These are phyloP conservation scores for Pezicula carpinea DNA, from an alignment of 2,329 filamentous ascomycete genomes.

Conservation along the genomic window DNA sequence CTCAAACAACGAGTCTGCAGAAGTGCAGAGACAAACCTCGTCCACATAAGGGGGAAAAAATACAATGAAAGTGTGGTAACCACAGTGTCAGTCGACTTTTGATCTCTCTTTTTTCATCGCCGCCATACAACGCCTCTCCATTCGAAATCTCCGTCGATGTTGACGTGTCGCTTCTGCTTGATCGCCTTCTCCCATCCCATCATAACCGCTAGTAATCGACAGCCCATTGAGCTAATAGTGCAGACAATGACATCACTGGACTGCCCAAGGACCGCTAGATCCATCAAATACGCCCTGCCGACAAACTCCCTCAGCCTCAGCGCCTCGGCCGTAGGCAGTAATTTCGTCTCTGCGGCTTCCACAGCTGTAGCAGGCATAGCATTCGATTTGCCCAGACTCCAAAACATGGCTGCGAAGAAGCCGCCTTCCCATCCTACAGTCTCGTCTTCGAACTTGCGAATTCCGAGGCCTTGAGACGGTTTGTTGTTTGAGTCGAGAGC, in stretches of 20 bases:
- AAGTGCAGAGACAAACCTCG: too few relatives aligned
- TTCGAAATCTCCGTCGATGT: conserved; percentile 68
- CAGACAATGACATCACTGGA: conserved; percentile 70
- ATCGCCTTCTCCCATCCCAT: conserved; percentile 76
- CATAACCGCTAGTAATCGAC: conserved; percentile 76
- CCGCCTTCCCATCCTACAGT: conserved; percentile 84
- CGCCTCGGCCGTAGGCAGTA: conserved; percentile 39
- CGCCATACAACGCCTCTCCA: conserved; percentile 46
- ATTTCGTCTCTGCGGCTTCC: conserved; percentile 29
- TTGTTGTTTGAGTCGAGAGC: conserved; percentile 34
- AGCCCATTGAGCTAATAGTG: conserved; percentile 68
- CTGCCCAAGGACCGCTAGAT: conserved; percentile 67
- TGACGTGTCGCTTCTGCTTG: conserved; percentile 60
- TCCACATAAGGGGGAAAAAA: too few relatives aligned
- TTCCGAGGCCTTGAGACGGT: conserved; percentile 33
- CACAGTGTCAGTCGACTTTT: not conserved
- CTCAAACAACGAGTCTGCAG: too few relatives aligned
- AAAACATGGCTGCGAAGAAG: conserved; percentile 79
- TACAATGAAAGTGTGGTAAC: too few relatives aligned
- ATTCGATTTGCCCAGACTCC: conserved; percentile 57
- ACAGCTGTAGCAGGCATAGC: conserved; percentile 28
- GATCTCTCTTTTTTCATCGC: conserved; percentile 2
- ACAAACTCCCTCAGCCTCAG: conserved; percentile 67
- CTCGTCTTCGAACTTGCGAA: conserved; percentile 68
- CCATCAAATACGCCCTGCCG: conserved; percentile 76